Conservation (phyloP, 768 basidiomycete genomes). For the Lanmaoa rubissima region DNA sequence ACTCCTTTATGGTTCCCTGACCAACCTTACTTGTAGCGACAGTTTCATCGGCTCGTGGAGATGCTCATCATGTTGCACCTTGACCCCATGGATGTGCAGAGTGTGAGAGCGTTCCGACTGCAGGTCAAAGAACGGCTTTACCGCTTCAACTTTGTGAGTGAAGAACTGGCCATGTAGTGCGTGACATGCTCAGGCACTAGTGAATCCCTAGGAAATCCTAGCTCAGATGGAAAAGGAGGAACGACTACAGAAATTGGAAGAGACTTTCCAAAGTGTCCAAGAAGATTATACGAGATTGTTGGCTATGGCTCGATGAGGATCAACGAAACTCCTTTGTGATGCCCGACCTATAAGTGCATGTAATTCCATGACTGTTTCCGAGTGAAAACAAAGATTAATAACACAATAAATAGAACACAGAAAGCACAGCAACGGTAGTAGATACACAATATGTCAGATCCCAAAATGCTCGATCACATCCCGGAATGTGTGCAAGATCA, state of each 20-base stretch:
- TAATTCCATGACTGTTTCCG: not conserved
- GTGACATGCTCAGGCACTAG: not conserved
- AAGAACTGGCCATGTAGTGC: not conserved
- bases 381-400: conserved; percentile 8
- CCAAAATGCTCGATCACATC: not conserved
- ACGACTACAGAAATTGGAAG: conserved; percentile 83
- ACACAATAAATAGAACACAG: conserved; percentile 26
- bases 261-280: conserved; percentile 84
- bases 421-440: conserved; percentile 12
- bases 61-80: conserved; percentile 81
- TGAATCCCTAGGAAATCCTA: conserved; percentile 66
- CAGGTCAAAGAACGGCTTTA: conserved; percentile 95
- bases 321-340: not conserved
- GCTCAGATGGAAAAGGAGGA: conserved; percentile 86
- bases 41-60: conserved; percentile 89
- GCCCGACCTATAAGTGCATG: conserved; percentile 15
- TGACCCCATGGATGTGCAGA: conserved; percentile 55
- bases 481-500: conserved; percentile 6
- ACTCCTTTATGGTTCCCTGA: not conserved
- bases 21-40: conserved; percentile 54
- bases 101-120: conserved; percentile 68
- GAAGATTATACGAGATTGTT: conserved; percentile 86
- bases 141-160: conserved; percentile 88
- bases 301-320: conserved; percentile 38
- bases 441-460: conserved; percentile 15